Evolutionary conservation across 2,329 filamentous ascomycete species (phyloP), one percentile per base, ranked within the genome.

Genomic region (Cladosporium cucumerinum): DNA sequence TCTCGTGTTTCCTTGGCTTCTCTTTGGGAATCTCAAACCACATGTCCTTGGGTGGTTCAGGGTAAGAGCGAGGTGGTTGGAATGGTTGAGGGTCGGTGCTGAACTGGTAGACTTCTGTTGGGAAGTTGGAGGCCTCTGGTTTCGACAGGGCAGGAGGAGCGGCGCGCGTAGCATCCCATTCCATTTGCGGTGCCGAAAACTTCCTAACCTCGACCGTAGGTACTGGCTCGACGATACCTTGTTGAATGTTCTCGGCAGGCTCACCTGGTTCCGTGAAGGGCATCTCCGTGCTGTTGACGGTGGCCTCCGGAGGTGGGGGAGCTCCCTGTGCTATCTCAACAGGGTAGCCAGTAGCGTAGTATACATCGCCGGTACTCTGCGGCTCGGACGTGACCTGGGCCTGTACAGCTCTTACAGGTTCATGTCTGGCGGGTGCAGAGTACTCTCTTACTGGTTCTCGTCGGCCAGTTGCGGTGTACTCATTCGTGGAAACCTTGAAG

Each of bases 71-170:
- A 21, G 93, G 93, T 34, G 93, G 86, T 62, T 91, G 85, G 78
- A 96, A 98, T 11, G 91, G 87, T 36, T 87, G 78, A 21, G 84
- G 82, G 75, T 93, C 90, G 64, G 85, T 85, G 64, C 90, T 96
- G 89, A 97, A 97, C 64, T 86, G 84, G 78, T 98, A 98, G 63
- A 87, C 87, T 64, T 87, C 86, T 55, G 84, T 84, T 18, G 93
- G 92, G 73, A 98, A 90, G 76, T 96, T 92, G 67, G 86, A 82
- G 7, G 93, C 94, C 82, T 98, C 95, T 10, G 93, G 93, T 73
- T 83, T 89, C 5, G 93, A 92, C 72, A 90, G 78, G 2, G 77
- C 63, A 4, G 87, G 87, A 21, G 87, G 87, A 28, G 72, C 83
- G 71, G 80, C 87, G 82, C 81, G 81, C 65, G 85, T 84, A 46